Evolutionary conservation across 2,329 filamentous ascomycete genomes (phyloP).

Genomic region (Paraphoma chrysanthemicola): DNA sequence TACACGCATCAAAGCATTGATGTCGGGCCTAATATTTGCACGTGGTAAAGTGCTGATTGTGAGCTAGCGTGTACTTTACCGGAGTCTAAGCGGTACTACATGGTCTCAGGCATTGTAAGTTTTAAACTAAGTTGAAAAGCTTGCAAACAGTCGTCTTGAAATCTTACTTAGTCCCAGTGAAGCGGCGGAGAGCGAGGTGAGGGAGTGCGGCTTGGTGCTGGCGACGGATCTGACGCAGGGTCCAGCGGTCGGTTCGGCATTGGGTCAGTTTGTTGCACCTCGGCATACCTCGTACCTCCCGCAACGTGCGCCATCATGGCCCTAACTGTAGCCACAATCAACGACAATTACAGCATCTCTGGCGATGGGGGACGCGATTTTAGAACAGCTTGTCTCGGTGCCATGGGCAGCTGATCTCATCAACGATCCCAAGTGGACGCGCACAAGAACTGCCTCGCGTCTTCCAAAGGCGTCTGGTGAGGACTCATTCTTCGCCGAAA

Average conservation of each 20-base stretch:
- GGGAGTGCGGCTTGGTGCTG: not conserved
- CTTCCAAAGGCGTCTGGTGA: conserved; percentile 46
- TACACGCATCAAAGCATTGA: no score
- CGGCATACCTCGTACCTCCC: not conserved
- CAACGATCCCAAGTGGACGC: conserved; percentile 49
- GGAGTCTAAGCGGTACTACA: no score
- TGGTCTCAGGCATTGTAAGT: no score
- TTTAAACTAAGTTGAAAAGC: no score
- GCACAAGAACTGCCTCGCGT: conserved; percentile 46
- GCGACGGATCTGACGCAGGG: not conserved
- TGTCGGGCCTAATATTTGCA: no score
- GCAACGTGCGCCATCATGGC: conserved; percentile 7
- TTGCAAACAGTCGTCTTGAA: no score
- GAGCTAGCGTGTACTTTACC: no score
- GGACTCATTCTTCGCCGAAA: conserved; percentile 62
- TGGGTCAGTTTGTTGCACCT: not conserved
- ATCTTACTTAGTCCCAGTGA: no score
- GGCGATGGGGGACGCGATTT: conserved; percentile 29
- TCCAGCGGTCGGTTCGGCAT: not conserved
- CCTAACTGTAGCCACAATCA: not conserved
- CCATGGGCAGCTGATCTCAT: conserved; percentile 60
- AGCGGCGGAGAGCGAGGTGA: not conserved
- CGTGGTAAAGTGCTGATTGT: no score
- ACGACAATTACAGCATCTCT: not conserved
- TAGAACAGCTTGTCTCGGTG: conserved; percentile 41